Conservation (phyloP, 306 rosid species). For the Cucurbita maxima region DNA sequence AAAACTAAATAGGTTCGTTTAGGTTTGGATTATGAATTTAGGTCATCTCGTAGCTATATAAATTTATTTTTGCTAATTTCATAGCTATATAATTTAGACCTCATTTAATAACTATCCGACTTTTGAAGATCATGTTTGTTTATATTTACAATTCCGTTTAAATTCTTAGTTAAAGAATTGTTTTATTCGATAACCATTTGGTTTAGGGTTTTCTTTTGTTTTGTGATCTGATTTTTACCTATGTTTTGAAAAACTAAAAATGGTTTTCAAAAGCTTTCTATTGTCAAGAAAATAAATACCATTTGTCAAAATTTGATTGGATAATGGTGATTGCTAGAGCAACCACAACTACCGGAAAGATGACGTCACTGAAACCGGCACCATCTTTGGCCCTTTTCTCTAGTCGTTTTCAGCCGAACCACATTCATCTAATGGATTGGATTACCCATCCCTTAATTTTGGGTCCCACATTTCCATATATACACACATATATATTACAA, state of each 20-base stretch:
- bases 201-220: too few species aligned
- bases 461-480: not conserved
- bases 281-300: too few species aligned
- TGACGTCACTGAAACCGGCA: not conserved
- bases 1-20: not conserved
- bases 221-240: too few species aligned
- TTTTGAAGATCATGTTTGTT: too few species aligned
- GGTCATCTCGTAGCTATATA: not conserved
- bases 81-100: not conserved
- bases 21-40: not conserved
- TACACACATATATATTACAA: too few species aligned
- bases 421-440: not conserved
- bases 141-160: too few species aligned
- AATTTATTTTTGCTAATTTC: not conserved
- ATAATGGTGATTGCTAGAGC: not conserved
- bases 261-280: too few species aligned
- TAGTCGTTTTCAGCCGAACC: not conserved
- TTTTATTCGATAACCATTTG: too few species aligned
- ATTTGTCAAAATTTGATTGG: not conserved
- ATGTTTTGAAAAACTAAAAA: too few species aligned
- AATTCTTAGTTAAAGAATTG: too few species aligned
- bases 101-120: too few species aligned
- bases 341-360: constrained; percentile 1
- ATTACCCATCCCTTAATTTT: not conserved
- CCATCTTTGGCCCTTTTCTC: not conserved